phyloP scores from a whole-genome alignment of 2,329 filamentous ascomycete species.

The Fusarium poae region DNA sequence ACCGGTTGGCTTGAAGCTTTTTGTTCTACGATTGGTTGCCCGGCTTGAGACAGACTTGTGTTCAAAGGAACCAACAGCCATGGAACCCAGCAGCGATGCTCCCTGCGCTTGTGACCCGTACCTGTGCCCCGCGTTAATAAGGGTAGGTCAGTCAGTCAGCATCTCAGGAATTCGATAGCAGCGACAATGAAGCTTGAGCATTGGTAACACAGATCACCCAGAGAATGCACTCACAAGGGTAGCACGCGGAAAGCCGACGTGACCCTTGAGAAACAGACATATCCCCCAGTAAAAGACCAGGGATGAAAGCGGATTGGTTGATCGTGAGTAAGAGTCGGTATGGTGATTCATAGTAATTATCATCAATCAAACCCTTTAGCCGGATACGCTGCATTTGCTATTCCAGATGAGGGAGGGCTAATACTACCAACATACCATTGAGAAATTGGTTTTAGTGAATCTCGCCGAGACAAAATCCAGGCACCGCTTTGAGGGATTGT shows the following conservation, averaged over 20 bases:
- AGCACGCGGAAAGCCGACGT: slow-evolving; percentile 31
- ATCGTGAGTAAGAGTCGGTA: slow-evolving; percentile 16
- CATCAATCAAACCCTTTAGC: slow-evolving; percentile 8
- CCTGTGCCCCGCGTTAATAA: slow-evolving; percentile 6
- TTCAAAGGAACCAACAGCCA: slow-evolving; percentile 11
- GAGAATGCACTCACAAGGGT: slow-evolving; percentile 30
- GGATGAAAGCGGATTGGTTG: slow-evolving; percentile 24
- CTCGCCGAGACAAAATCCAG: slow-evolving; percentile 23
- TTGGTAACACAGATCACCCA: slow-evolving; percentile 29
- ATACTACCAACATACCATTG: slow-evolving; percentile 32
- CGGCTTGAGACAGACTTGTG: slow-evolving; percentile 2
- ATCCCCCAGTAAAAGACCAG: slow-evolving; percentile 11
- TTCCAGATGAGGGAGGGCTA: slow-evolving; percentile 34
- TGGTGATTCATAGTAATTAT: slow-evolving; percentile 43
- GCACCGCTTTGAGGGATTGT: slow-evolving; percentile 6
- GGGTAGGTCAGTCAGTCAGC: not conserved
- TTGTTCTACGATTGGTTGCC: slow-evolving; percentile 2
- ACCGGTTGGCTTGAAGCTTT: slow-evolving; percentile 27
- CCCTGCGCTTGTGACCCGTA: slow-evolving; percentile 1
- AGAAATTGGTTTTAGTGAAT: slow-evolving; percentile 18
- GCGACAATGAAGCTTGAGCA: slow-evolving; percentile 17
- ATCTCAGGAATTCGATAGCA: slow-evolving; percentile 33
- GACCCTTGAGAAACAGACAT: slow-evolving; percentile 35
- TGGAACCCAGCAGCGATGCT: slow-evolving; percentile 2
- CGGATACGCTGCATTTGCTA: slow-evolving; percentile 18